Evolutionary conservation across 805 yeast genomes (phyloP).

Genomic region (Candida fluviatilis): DNA sequence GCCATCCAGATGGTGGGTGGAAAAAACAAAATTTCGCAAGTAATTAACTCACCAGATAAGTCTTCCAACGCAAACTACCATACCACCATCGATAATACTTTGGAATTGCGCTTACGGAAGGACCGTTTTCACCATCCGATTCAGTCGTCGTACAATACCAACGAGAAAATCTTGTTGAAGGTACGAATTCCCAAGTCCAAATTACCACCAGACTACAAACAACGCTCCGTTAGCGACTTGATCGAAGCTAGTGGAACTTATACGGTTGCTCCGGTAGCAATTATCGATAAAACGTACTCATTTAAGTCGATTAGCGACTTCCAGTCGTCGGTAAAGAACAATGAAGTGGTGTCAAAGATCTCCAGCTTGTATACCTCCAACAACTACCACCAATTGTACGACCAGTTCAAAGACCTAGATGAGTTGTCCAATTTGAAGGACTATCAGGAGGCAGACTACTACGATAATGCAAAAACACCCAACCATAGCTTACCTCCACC

Average conservation of each 20-base stretch:
- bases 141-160: slow-evolving; percentile 46
- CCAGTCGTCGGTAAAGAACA: slow-evolving; percentile 63
- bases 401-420: background rate
- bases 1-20: slow-evolving; percentile 77
- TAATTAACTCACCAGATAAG: slow-evolving; percentile 33
- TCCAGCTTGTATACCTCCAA: background rate
- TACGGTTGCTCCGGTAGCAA: slow-evolving; percentile 56
- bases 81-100: slow-evolving; percentile 27
- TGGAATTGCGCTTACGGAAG: slow-evolving; percentile 38
- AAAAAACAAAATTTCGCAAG: slow-evolving; percentile 33
- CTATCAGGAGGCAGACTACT: background rate
- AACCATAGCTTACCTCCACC: slow-evolving; percentile 74
- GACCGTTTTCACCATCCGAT: slow-evolving; percentile 60
- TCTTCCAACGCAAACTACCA: slow-evolving; percentile 17
- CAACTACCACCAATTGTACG: slow-evolving; percentile 1
- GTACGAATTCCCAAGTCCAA: slow-evolving; percentile 56
- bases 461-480: slow-evolving; percentile 6
- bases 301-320: slow-evolving; percentile 88
- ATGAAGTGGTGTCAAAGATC: slow-evolving; percentile 20
- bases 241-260: slow-evolving; percentile 24
- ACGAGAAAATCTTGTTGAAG: slow-evolving; percentile 57
- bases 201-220: slow-evolving; percentile 31
- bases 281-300: slow-evolving; percentile 63
- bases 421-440: background rate
- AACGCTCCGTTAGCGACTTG: slow-evolving; percentile 42